Base-by-base conservation (phyloP, 2,329 filamentous ascomycete species). In the Cyphellophora europaea region DNA sequence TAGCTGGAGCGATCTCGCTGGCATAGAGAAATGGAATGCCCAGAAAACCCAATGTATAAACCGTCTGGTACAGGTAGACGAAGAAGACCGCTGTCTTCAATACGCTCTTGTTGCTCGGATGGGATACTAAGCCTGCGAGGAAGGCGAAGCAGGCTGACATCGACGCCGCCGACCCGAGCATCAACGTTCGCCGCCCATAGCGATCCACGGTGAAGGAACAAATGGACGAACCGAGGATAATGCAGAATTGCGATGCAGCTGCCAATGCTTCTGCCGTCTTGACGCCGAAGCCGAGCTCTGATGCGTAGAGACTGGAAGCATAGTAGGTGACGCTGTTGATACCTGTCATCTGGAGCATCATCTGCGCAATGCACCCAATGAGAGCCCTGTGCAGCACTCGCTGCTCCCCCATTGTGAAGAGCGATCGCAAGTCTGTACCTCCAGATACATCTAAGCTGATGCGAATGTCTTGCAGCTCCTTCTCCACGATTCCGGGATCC, bases 91-190 rank as follows among this genome's bases (percentile, higher is more conserved):
- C 12, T 6, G 10, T 12, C 16, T 16, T 19, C 11, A 19, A 18
- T 6, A 14, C 19, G 5, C 15, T 19, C 30, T 32, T n/a, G 30
- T 32, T 32, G 15, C 19, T 10, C 8, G 19, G 15, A 11, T 32
- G 30, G 18, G 16, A 17, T 8, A 32, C 19, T 11, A 32, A 18
- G 11, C 8, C 30, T 10, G 30, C 30, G 6, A 18, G 15, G 17
- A 32, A 16, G 8, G 65, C 60, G 5, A 70, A 51, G 19, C 83
- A 66, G 2, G 68, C 53, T 23, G 75, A 75, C 63, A 79, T 77
- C 0, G 75, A 76, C 25, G 72, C 59, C 0, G 76, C 76, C 36
- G 82, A 81, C 43, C 83, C 74, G 12, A 86, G 59, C 78, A 87
- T 85, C 42, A 86, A 69, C 50, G 74, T 72, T 13, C 81, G 70